Evolutionary conservation across 371 early-diverging fungal species (phyloP), one percentile per base, ranked within the genome.

Genomic region (Mucor circinelloides): DNA sequence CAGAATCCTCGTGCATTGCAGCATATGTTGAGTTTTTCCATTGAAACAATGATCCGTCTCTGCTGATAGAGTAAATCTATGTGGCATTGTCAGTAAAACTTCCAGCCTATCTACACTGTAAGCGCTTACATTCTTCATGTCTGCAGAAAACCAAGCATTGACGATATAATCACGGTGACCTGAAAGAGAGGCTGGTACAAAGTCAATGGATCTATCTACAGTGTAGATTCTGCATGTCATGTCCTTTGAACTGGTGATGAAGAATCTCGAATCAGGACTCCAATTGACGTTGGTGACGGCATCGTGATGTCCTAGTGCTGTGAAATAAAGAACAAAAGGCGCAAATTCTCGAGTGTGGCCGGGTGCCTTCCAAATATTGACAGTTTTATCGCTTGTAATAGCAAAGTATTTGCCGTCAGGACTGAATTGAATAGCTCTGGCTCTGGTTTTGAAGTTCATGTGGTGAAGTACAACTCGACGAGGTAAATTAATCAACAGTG

Each of bases 281-380:
- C 98, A 99, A 25, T 85, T 84, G 46, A 99, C 77, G 27, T 79
- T 83, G n/a, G 89, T 86, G 2, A 98, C 88, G 56, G 91, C 92
- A 75, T 98, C 98, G 72, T 89, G 94, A 72, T 97, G 98, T 17
- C 96, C 97, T 21, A 91, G 81, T 48, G 88, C 87, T 30, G 82
- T 87, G 27, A 89, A 81, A 70, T 93, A 90, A 57, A 95, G 80
- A 28, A 94, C 91, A 73, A 99, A 92, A 19, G 98, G 97, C 7
- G 94, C 84, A 68, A 96, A 97, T 81, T 98, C 98, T 60, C 91
- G 86, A 44, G 89, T 87, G 74, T 89, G 91, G 44, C 95, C 94
- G 19, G 99, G 99, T 28, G 97, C 90, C 78, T 88, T 86, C 98
- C 98, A 98, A n/a, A 98, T 76, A 71, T 97, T 92, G 34, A 97